Conservation (phyloP, 2,329 filamentous ascomycete genomes). For the Aspergillus floridensis region DNA sequence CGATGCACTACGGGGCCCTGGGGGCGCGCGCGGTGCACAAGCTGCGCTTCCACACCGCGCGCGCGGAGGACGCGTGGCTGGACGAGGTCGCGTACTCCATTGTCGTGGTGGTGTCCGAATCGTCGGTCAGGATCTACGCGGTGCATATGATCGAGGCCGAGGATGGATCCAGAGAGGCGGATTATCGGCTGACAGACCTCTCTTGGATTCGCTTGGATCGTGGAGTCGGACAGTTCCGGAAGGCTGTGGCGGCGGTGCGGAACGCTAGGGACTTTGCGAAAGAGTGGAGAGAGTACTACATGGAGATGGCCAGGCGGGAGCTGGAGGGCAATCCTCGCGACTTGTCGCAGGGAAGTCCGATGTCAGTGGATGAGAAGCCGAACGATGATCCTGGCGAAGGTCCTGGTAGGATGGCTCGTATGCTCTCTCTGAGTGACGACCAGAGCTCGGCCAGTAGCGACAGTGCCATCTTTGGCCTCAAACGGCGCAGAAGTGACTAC, state of each 20-base stretch:
- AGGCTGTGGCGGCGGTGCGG: background rate
- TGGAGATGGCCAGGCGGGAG: background rate
- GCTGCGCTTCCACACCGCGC: background rate
- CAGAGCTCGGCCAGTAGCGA: background rate
- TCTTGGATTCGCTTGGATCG: background rate
- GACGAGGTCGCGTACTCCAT: background rate
- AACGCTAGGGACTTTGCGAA: background rate
- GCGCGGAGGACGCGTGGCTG: background rate
- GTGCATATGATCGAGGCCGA: background rate
- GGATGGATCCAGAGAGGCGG: background rate
- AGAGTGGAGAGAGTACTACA: background rate
- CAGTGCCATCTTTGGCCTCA: background rate
- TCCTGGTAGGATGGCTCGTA: background rate
- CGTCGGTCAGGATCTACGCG: background rate
- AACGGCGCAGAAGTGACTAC: background rate
- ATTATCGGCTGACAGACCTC: background rate
- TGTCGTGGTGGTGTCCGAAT: background rate
- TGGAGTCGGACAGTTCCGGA: background rate
- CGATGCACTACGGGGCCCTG: background rate
- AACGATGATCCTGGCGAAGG: background rate
- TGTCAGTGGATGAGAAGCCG: background rate
- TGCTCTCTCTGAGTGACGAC: background rate
- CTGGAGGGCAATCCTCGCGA: background rate
- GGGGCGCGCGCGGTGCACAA: background rate
- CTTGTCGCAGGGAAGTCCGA: background rate